A percentile compares a stretch with the other conserved stretches of the same genome.
phyloP scores from a whole-genome alignment of 371 early-diverging fungal genomes.

The Mucor piriformis region DNA sequence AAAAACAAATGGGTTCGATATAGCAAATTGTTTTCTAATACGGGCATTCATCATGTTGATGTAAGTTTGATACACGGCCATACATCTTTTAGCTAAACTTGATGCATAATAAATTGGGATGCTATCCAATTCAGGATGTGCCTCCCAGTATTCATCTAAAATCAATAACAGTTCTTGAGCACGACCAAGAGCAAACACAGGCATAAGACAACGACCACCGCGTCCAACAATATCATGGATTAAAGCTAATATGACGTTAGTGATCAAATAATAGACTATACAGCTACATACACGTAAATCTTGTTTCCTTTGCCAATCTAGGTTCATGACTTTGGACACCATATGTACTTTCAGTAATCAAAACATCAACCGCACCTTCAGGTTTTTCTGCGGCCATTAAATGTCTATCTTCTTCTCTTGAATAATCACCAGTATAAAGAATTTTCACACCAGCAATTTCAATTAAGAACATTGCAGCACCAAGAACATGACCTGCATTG shows the following conservation, averaged over 20 bases:
- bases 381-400: slow-evolving; percentile 99
- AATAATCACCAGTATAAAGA: slow-evolving; percentile 99
- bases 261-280: neutral
- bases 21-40: slow-evolving; percentile 92
- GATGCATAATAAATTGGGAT: slow-evolving; percentile 99
- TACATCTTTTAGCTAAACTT: slow-evolving; percentile 97
- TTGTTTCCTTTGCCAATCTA: slow-evolving; percentile 92
- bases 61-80: slow-evolving; percentile 99
- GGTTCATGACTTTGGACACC: slow-evolving; percentile 99
- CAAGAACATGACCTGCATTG: slow-evolving; percentile 99
- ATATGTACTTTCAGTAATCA: slow-evolving; percentile 99
- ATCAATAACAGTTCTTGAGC: slow-evolving; percentile 99
- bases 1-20: slow-evolving; percentile 98
- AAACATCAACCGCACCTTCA: slow-evolving; percentile 84
- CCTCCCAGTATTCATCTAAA: slow-evolving; percentile 99
- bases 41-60: slow-evolving; percentile 99
- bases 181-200: slow-evolving; percentile 99
- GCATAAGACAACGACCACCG: slow-evolving; percentile 98
- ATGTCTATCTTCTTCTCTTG: slow-evolving; percentile 99
- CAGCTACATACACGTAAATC: slow-evolving; percentile 79
- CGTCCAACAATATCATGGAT: slow-evolving; percentile 94
- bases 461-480: slow-evolving; percentile 99
- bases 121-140: slow-evolving; percentile 91
- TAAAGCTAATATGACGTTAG: slow-evolving; percentile 38
- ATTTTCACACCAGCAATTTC: slow-evolving; percentile 96